Conservation (phyloP, 495 filamentous ascomycete species). For the Rostrohypoxylon terebratum region DNA sequence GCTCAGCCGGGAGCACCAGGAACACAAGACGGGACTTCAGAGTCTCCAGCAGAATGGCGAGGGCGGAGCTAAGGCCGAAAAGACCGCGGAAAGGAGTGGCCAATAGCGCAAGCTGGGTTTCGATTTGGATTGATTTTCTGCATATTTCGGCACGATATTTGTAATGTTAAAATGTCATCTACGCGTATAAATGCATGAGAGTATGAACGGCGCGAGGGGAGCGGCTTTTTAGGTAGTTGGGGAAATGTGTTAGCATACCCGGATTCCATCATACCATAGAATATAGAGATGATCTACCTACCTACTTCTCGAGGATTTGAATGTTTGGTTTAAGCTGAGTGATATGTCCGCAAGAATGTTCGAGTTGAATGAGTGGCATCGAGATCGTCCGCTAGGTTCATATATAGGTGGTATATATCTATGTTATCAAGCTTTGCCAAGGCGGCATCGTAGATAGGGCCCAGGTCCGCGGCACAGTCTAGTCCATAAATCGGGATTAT, state of each 20-base stretch:
- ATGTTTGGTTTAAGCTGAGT: neutral
- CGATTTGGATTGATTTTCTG: neutral
- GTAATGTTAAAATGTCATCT: neutral
- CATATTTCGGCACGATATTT: neutral
- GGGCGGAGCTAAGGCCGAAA: slow-evolving; percentile 7
- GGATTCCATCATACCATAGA: neutral
- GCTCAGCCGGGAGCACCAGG: slow-evolving; percentile 69
- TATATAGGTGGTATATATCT: no score
- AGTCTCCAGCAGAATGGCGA: slow-evolving; percentile 45
- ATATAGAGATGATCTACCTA: slow-evolving; percentile 9
- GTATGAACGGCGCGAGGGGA: neutral
- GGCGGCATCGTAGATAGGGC: neutral
- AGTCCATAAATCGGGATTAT: neutral
- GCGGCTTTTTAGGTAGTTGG: neutral
- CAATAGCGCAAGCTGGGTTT: slow-evolving; percentile 1
- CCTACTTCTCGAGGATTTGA: neutral
- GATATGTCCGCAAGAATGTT: neutral
- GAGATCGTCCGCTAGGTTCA: neutral
- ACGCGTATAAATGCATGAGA: neutral
- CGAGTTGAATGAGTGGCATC: neutral
- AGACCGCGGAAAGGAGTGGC: slow-evolving; percentile 23
- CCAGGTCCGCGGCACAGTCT: neutral
- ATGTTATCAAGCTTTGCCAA: slow-evolving; percentile 3
- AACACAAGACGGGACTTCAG: slow-evolving; percentile 72
- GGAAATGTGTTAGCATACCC: neutral